Evolutionary conservation across 2,329 filamentous ascomycete genomes (phyloP), one percentile per base, ranked within the genome.

Genomic region (Xylariaceae sp.): DNA sequence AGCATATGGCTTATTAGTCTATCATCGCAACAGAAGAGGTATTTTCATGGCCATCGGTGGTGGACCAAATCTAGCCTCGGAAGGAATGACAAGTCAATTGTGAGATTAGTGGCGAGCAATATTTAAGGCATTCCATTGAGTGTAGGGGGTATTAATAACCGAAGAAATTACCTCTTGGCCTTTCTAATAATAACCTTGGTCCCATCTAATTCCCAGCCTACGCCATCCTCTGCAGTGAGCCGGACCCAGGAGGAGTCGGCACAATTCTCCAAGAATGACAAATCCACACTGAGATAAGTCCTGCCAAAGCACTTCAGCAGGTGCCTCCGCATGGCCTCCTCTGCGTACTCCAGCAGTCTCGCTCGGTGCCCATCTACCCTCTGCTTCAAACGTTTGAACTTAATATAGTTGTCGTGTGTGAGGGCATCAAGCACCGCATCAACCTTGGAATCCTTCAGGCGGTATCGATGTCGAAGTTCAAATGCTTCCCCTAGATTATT

Each of bases 281-380:
- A 74, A 50, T 92, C 90, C 7, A 92, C 87, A 17, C 77, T 85
- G 63, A 97, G 76, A 73, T 99, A 99, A 4, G 88, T 84, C 68
- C 87, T 84, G 1, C 92, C 92, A 52, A 98, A 84, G 71, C 92
- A 95, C 78, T 96, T 96, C 65, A 98, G 78, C 29, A 90, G 86
- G 74, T 93, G 89, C 64, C 85, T 79, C 65, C 89, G 81, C 69
- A 97, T 81, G n/a, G 83, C 81, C 21, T 86, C 83, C 65, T 91
- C 90, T 7, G 91, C 90, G 79, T 87, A 94, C 68, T 92, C 89
- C 80, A 98, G 87, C 55, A 99, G 76, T 53, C 87, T 85, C 33
- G 88, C 84, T 72, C 89, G 84, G 74, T 96, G 90, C 7, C 90
- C 91, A 76, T 97, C 92, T 26, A 95, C 91, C 53, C 79, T 82